Conservation (phyloP, 2,329 filamentous ascomycete genomes). For the Cladobotryum mycophilum region DNA sequence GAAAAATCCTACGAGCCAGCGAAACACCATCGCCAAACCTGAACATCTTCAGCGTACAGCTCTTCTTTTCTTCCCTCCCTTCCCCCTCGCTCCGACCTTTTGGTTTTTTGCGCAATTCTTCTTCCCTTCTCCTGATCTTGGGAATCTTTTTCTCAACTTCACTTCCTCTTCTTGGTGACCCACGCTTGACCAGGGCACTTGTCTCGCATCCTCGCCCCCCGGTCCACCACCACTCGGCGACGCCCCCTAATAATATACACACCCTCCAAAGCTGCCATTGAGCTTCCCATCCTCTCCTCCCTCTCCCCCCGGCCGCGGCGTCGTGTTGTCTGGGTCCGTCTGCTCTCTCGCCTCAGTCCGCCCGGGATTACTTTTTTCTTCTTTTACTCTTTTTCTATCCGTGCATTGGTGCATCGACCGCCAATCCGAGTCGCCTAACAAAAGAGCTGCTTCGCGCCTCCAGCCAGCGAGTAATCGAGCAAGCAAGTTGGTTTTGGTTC, state of each 20-base stretch:
- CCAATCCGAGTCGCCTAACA: conserved; percentile 7
- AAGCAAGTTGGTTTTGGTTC: no score
- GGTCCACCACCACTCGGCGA: neutral
- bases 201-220: neutral
- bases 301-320: neutral
- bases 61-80: neutral
- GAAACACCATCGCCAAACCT: no score
- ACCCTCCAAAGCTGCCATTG: neutral
- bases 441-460: neutral
- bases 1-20: no score
- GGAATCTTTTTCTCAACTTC: neutral
- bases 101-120: neutral
- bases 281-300: no score
- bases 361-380: neutral
- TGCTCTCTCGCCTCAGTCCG: neutral
- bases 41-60: neutral
- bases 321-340: neutral
- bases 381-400: conserved; percentile 1
- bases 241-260: neutral
- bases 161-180: neutral
- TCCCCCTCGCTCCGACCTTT: neutral
- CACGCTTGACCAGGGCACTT: neutral
- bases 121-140: neutral
- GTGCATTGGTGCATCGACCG: conserved; percentile 6
- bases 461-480: no score